Evolutionary conservation across 129 eudicot genomes (phyloP).

Genomic region (Cynara cardunculus): DNA sequence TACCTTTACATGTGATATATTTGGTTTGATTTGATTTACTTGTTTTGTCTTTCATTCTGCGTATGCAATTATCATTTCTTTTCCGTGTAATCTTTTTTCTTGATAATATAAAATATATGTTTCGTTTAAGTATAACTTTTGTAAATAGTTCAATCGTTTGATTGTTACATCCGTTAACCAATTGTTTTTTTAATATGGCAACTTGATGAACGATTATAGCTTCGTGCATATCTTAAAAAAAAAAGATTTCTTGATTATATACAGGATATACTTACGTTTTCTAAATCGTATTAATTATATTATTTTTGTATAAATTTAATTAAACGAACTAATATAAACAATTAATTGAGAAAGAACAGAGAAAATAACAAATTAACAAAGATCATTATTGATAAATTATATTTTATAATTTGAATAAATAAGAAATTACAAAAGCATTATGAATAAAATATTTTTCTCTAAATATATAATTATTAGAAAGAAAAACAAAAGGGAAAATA

Average conservation of each 20-base stretch:
- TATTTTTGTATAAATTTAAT: neutral
- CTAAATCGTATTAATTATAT: neutral
- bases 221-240: neutral
- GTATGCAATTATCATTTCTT: neutral
- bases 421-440: too few species aligned
- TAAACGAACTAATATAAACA: neutral
- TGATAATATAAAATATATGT: neutral
- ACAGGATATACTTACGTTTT: too few species aligned
- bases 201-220: neutral
- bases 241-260: neutral
- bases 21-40: neutral
- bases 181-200: neutral
- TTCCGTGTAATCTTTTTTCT: neutral
- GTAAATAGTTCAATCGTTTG: neutral
- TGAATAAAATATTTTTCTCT: too few species aligned
- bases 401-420: too few species aligned
- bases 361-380: neutral
- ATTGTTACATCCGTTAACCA: neutral
- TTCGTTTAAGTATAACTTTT: neutral
- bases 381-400: too few species aligned
- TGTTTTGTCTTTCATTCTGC: neutral
- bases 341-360: neutral
- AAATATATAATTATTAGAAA: too few species aligned
- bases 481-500: too few species aligned
- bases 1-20: neutral